Percentiles rank a stretch among this genome's conserved stretches.
These are phyloP conservation scores for Agarophyton chilense DNA, from an alignment of 23 red algal species.

Conservation along the genomic window DNA sequence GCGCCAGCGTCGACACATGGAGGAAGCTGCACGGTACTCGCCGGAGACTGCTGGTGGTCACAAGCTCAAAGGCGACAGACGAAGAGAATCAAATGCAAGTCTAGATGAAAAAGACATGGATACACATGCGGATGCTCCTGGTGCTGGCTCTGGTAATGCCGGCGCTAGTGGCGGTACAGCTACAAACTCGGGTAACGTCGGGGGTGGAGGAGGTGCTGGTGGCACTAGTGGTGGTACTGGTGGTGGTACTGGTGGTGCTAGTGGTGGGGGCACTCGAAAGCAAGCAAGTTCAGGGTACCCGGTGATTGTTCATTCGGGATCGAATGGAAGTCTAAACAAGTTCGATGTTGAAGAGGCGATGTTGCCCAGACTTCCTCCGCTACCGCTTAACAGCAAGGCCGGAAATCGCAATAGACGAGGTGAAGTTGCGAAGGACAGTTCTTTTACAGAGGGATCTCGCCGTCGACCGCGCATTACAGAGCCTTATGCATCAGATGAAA, in stretches of 20 bases:
- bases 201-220: neutral
- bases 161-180: neutral
- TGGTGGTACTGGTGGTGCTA: neutral
- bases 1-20: constrained; percentile 3
- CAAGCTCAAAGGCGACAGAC: neutral
- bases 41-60: neutral
- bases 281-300: constrained; percentile 2
- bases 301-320: neutral
- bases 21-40: neutral
- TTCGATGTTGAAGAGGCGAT: constrained; percentile 30
- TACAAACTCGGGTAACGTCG: neutral
- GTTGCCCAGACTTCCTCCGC: constrained; percentile 17
- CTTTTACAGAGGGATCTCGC: neutral
- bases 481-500: neutral
- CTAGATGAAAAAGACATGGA: neutral
- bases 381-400: neutral
- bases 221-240: neutral
- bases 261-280: neutral
- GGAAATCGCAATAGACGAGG: neutral
- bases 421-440: neutral
- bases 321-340: constrained; percentile 20
- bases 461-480: neutral
- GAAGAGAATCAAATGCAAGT: constrained; percentile 5
- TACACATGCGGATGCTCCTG: neutral
- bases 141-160: neutral